Evolutionary conservation across 2,329 filamentous ascomycete species (phyloP), one percentile per base, ranked within the genome.

Genomic region (Diplodia mutila): DNA sequence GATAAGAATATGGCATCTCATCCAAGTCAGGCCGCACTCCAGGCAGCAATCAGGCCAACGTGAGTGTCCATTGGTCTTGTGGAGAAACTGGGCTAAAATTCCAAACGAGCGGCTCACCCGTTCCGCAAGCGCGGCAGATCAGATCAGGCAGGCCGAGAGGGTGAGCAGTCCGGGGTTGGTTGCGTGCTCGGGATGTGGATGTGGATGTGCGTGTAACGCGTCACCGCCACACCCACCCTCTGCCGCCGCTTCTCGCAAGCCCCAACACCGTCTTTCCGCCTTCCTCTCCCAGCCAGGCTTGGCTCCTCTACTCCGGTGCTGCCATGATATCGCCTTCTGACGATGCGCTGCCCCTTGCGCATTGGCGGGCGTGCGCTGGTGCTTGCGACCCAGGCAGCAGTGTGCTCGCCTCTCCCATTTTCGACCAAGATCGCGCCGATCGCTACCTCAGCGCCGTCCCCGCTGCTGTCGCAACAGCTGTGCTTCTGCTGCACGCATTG

Each of bases 141-240:
- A 23, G n/a, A 21, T 21, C 23, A 7, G 9, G n/a, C 29, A 34
- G 27, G 21, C 14, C 5, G 18, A 14, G 9, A 8, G 42, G 53
- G 27, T 14, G 53, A 27, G 18, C 53, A 27, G 11, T 34, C 34
- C 27, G 53, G 53, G 34, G n/a, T 32, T 14, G 46, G 46, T 51
- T 63, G 59, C 59, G 59, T 63, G 59, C 59, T 63, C 59, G 59
- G 59, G 12, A 21, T 32, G 37, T 16, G 16, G 12, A 21, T 32
- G 37, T 16, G 16, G 37, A 55, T 55, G 53, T 55, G 53, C 29
- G 57, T 61, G 46, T 37, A 51, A 63, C 59, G 59, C 59, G 59
- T 63, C 59, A 63, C 59, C 59, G 59, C 59, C 59, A 63, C 59
- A 48, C 59, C 21, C 23, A 46, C 34, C 14, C 14, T 37, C 39